These are phyloP conservation scores for Umbellularia californica DNA, from an alignment of 164 flowering plant genomes.

Conservation along the genomic window DNA sequence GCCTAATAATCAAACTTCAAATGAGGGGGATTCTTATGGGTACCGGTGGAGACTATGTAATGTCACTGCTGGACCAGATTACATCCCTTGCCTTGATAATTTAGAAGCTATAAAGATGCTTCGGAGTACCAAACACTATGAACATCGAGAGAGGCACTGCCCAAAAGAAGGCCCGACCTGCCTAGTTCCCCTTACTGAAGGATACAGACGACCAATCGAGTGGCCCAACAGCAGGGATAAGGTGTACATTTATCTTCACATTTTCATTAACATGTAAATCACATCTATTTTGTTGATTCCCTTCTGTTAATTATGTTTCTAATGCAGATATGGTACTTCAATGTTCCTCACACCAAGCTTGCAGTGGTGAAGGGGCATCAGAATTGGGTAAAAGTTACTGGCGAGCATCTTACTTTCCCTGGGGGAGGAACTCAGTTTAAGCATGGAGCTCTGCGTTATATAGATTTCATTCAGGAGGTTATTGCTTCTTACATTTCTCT, in stretches of 20 bases:
- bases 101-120: constrained; percentile 66
- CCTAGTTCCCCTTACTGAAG: constrained; percentile 84
- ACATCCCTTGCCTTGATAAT: constrained; percentile 96
- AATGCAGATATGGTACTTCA: constrained; percentile 89
- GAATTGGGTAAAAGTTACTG: constrained; percentile 92
- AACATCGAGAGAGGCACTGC: constrained; percentile 96
- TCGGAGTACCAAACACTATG: constrained; percentile 79
- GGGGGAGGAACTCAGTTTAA: constrained; percentile 99
- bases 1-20: constrained; percentile 18
- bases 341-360: constrained; percentile 93
- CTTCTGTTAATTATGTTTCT: background rate
- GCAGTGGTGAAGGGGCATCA: constrained; percentile 89
- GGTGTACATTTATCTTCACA: constrained; percentile 32
- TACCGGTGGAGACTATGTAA: constrained; percentile 76
- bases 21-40: constrained; percentile 26
- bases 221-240: constrained; percentile 98
- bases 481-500: constrained; percentile 9
- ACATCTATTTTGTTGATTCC: background rate
- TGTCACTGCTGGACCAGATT: constrained; percentile 85
- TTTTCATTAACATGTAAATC: background rate
- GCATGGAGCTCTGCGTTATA: constrained; percentile 93
- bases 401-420: constrained; percentile 89
- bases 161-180: constrained; percentile 84
- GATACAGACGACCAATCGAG: constrained; percentile 67
- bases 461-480: constrained; percentile 80